Evolutionary conservation across 108 stramenopile species (phyloP), one percentile per base, ranked within the genome.

Genomic region (Nannochloropsis salina): DNA sequence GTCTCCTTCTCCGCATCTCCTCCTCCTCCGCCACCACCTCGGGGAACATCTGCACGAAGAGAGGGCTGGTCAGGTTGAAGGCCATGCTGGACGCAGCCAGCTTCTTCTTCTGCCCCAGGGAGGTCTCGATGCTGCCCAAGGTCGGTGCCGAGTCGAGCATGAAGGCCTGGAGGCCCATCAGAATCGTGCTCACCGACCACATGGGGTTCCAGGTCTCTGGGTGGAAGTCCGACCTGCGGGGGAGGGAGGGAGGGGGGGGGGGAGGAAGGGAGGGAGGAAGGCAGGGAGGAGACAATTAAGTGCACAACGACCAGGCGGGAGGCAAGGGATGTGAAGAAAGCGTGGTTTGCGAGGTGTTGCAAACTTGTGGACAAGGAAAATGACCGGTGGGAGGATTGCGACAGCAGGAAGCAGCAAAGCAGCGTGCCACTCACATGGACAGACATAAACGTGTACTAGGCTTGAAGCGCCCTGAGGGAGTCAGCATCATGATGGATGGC

Each of bases 161-260:
- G 92, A 98, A 98, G 18, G 95, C 95, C 87, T 95, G 94, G 21
- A 98, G 92, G 18, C 98, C 98, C 84, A 94, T 96, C 80, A 98
- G 88, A 83, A 98, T 97, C 6, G 98, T 97, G 81, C 92, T 91
- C 42, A 97, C 95, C 44, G 92, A 92, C 98, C 98, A 98, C 95
- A 97, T 94, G 31, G 98, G 97, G 44, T 92, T 92, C 93, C 93
- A 93, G 1, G 88, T 80, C 86, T 96, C 97, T 1, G 96, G 96
- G 87, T 96, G 97, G 92, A 94, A 96, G 87, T 97, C 97, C 42
- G 93, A 93, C 96, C 97, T 99, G 86, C 92, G 92, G 12, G 47
- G 47, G 12, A 51, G 47, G 47, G 9, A 51, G 47, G 12, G 47
- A 51, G 15, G 15, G 47, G 1, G 47, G 47, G 47, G 1, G 47